Evolutionary conservation across 805 yeast genomes (phyloP).

Genomic region (Wickerhamiella domercqiae): DNA sequence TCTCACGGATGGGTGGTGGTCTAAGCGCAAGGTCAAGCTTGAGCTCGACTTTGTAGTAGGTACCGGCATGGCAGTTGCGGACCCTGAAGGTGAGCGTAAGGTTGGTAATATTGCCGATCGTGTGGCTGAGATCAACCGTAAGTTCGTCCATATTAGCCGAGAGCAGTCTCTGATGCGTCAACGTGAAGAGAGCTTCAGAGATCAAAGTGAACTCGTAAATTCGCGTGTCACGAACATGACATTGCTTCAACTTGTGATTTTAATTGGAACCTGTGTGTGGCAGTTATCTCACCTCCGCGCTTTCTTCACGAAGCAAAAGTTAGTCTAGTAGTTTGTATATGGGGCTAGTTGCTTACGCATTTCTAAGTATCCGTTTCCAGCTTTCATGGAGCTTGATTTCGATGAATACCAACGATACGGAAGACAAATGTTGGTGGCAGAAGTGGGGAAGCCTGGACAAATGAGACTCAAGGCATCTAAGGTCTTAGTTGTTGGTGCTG

Average conservation of each 20-base stretch:
- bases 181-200: slow-evolving; percentile 63
- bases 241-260: slow-evolving; percentile 49
- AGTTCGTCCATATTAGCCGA: slow-evolving; percentile 40
- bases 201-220: slow-evolving; percentile 64
- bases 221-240: slow-evolving; percentile 61
- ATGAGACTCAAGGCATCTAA: slow-evolving; percentile 37
- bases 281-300: slow-evolving; percentile 64
- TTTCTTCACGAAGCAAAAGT: slow-evolving; percentile 78
- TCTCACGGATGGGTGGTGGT: slow-evolving; percentile 43
- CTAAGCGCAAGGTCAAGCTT: slow-evolving; percentile 45
- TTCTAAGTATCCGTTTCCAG: slow-evolving; percentile 12
- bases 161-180: slow-evolving; percentile 50
- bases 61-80: slow-evolving; percentile 42
- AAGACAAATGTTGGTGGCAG: slow-evolving; percentile 87
- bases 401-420: slow-evolving; percentile 81
- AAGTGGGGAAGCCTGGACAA: slow-evolving; percentile 46
- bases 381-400: slow-evolving; percentile 15
- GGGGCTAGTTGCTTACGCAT: too few relatives aligned
- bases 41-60: slow-evolving; percentile 60
- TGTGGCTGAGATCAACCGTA: slow-evolving; percentile 40
- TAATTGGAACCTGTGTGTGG: slow-evolving; percentile 54
- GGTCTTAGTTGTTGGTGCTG: slow-evolving; percentile 82
- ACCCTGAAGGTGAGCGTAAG: slow-evolving; percentile 42
- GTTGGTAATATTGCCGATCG: slow-evolving; percentile 38
- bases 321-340: too few relatives aligned